A percentile compares a stretch with the other conserved stretches of the same genome.
Conservation (phyloP, 352 stramenopile genomes). For the Phytophthora europaea region DNA sequence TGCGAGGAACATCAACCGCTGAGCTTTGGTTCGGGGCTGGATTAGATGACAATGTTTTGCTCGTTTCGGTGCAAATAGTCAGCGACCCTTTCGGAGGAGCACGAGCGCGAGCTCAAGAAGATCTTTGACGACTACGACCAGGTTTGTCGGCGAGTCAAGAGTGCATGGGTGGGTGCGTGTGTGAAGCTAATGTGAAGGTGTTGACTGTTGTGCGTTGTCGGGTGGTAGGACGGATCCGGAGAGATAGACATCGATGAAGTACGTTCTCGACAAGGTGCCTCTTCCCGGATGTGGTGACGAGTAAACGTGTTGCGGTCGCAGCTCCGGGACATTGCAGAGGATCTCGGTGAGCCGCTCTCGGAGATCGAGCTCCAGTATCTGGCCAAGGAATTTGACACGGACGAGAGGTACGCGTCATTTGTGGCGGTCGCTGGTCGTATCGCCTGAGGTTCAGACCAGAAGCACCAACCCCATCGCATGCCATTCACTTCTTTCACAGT, state of each 20-base stretch:
- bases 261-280: neutral
- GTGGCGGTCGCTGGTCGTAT: neutral
- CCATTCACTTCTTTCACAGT: slow-evolving; percentile 39
- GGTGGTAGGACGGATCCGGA: slow-evolving; percentile 65
- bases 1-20: neutral
- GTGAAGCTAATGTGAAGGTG: neutral
- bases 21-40: neutral
- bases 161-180: neutral
- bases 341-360: slow-evolving; percentile 79
- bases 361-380: slow-evolving; percentile 79
- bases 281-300: neutral
- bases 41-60: neutral
- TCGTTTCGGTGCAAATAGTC: slow-evolving; percentile 20
- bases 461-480: slow-evolving; percentile 16
- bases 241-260: slow-evolving; percentile 82
- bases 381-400: slow-evolving; percentile 75
- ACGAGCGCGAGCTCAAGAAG: slow-evolving; percentile 77
- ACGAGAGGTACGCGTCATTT: slow-evolving; percentile 57
- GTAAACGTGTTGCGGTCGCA: slow-evolving; percentile 24
- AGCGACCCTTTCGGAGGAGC: slow-evolving; percentile 69
- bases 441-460: neutral
- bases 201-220: neutral
- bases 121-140: slow-evolving; percentile 86
- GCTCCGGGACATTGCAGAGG: slow-evolving; percentile 79
- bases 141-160: slow-evolving; percentile 22